Percentiles rank a stretch among this genome's conserved stretches.
Evolutionary conservation across 2,329 filamentous ascomycete genomes (phyloP).

Genomic region (Colletotrichum phormii): DNA sequence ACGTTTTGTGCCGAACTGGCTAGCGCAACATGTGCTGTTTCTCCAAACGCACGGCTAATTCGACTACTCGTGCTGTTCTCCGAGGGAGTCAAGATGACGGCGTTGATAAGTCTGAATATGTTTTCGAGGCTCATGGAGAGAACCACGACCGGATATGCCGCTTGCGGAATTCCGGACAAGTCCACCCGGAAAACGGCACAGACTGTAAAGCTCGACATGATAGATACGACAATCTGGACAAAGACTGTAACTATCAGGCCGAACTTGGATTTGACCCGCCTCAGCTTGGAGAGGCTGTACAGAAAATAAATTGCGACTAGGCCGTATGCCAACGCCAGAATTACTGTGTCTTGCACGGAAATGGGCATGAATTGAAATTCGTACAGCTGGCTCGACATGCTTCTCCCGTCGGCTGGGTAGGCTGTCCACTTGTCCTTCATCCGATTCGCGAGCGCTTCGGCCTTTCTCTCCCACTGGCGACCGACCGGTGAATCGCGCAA

Average conservation of each 20-base stretch:
- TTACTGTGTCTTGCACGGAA: conserved; percentile 72
- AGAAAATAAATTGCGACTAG: conserved; percentile 74
- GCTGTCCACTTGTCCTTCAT: conserved; percentile 70
- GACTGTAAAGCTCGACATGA: conserved; percentile 83
- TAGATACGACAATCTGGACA: conserved; percentile 76
- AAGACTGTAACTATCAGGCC: conserved; percentile 79
- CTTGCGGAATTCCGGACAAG: conserved; percentile 78
- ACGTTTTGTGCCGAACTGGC: conserved; percentile 77
- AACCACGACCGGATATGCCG: conserved; percentile 81
- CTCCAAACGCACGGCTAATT: conserved; percentile 79
- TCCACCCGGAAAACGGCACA: conserved; percentile 82
- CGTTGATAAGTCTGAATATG: conserved; percentile 82
- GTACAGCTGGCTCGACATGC: conserved; percentile 71
- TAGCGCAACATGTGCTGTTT: conserved; percentile 77
- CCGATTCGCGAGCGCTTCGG: conserved; percentile 62
- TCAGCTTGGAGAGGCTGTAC: conserved; percentile 74
- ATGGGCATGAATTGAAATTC: conserved; percentile 84
- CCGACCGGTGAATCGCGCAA: conserved; percentile 73
- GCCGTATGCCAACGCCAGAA: conserved; percentile 74
- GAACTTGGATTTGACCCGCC: conserved; percentile 80
- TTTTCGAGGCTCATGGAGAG: conserved; percentile 83
- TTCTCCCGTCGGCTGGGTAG: conserved; percentile 69
- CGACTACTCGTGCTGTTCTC: conserved; percentile 76
- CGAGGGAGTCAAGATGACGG: conserved; percentile 77
- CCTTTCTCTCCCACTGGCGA: conserved; percentile 72